phyloP scores from a whole-genome alignment of 768 basidiomycete genomes.

The Omphalotus guepiniiformis region DNA sequence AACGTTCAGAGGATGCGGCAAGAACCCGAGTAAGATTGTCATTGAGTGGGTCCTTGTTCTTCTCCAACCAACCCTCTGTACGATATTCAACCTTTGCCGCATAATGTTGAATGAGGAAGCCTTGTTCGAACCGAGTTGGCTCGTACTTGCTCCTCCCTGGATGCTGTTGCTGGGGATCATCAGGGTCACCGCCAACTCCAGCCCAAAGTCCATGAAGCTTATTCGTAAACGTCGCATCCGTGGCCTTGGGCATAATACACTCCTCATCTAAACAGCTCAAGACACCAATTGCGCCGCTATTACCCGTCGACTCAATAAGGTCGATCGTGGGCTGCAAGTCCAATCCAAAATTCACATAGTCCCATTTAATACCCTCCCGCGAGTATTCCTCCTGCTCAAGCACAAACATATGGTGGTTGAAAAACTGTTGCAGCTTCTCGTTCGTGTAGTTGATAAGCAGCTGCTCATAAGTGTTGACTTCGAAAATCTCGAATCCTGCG shows the following conservation, averaged over 20 bases:
- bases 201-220: constrained; percentile 85
- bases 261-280: constrained; percentile 94
- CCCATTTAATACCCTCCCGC: constrained; percentile 95
- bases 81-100: constrained; percentile 96
- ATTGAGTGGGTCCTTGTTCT: constrained; percentile 98
- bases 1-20: constrained; percentile 75
- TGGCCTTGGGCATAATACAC: constrained; percentile 99
- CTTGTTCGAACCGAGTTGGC: constrained; percentile 84
- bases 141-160: constrained; percentile 82
- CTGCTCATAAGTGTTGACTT: constrained; percentile 93
- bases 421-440: constrained; percentile 96
- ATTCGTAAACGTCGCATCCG: constrained; percentile 90
- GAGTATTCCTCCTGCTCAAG: constrained; percentile 99
- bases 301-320: constrained; percentile 85
- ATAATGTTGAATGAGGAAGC: constrained; percentile 94
- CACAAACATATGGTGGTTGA: constrained; percentile 99
- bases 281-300: constrained; percentile 77
- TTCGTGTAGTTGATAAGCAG: constrained; percentile 98
- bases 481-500: constrained; percentile 97
- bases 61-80: constrained; percentile 96
- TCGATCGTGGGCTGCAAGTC: constrained; percentile 99
- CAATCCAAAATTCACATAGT: constrained; percentile 95
- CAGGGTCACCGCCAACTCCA: constrained; percentile 34
- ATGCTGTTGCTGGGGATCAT: constrained; percentile 47
- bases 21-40: constrained; percentile 92